A percentile compares a stretch with the other conserved stretches of the same genome.
These are phyloP conservation scores for Volvox carteri DNA, from an alignment of 163 green algal genomes.

Conservation along the genomic window DNA sequence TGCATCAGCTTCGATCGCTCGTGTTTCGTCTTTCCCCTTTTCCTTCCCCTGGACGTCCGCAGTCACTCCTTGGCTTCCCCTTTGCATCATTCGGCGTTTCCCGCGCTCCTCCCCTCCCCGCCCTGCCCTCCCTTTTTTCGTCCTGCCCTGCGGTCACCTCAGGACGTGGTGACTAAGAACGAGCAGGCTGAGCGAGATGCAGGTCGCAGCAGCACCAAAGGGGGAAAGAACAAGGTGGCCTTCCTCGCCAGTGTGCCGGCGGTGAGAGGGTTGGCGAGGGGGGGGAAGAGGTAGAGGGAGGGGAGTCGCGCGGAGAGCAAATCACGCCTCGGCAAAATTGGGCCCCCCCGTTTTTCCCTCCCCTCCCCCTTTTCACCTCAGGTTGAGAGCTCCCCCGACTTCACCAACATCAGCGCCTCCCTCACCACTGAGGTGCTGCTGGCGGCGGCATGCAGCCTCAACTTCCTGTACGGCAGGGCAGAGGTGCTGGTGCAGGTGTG, in stretches of 20 bases:
- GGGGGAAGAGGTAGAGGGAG: neutral
- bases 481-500: slow-evolving; percentile 23
- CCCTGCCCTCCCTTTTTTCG: neutral
- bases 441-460: slow-evolving; percentile 3
- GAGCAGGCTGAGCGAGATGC: slow-evolving; percentile 42
- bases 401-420: slow-evolving; percentile 34
- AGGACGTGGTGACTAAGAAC: slow-evolving; percentile 58
- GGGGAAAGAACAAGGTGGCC: neutral
- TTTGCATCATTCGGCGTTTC: too few relatives aligned
- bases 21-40: too few relatives aligned
- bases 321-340: too few relatives aligned
- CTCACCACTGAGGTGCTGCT: slow-evolving; percentile 40
- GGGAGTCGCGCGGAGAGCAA: too few relatives aligned
- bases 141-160: neutral
- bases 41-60: too few relatives aligned
- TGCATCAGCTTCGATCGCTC: too few relatives aligned
- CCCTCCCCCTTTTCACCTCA: neutral
- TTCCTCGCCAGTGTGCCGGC: slow-evolving; percentile 43
- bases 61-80: too few relatives aligned
- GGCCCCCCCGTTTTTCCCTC: neutral
- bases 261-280: slow-evolving; percentile 7
- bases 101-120: neutral
- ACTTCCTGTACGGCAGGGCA: slow-evolving; percentile 47
- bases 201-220: neutral
- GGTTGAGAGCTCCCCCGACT: slow-evolving; percentile 57